Evolutionary conservation across 257 asterid genomes (phyloP).

Genomic region (Gentiana macrophylla): DNA sequence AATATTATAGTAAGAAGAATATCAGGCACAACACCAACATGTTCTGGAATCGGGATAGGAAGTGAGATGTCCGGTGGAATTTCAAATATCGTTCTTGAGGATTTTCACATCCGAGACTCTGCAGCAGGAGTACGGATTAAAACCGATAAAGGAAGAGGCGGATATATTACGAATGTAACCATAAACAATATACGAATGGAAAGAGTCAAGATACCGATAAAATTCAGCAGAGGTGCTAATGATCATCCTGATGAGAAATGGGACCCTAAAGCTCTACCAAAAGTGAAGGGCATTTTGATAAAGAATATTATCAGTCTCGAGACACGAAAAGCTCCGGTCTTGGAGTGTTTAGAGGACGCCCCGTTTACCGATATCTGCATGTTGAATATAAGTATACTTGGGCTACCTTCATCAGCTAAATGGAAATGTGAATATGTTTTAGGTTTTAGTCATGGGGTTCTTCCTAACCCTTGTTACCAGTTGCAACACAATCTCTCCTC

Average conservation of each 20-base stretch:
- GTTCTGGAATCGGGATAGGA: slow-evolving; percentile 92
- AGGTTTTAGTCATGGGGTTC: slow-evolving; percentile 53
- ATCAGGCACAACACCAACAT: slow-evolving; percentile 95
- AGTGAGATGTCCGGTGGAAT: slow-evolving; percentile 98
- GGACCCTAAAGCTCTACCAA: slow-evolving; percentile 71
- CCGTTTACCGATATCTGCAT: slow-evolving; percentile 64
- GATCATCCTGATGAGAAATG: slow-evolving; percentile 83
- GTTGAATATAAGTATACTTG: slow-evolving; percentile 57
- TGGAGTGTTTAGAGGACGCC: slow-evolving; percentile 67
- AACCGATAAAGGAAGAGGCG: slow-evolving; percentile 87
- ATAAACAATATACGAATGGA: slow-evolving; percentile 60
- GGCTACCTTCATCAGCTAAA: slow-evolving; percentile 28
- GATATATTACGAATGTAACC: slow-evolving; percentile 59
- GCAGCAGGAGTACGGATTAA: slow-evolving; percentile 84
- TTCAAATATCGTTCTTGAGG: slow-evolving; percentile 54
- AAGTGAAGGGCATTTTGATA: slow-evolving; percentile 51
- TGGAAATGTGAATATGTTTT: slow-evolving; percentile 76
- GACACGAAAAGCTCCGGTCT: slow-evolving; percentile 48
- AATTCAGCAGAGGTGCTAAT: slow-evolving; percentile 84
- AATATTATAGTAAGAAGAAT: slow-evolving; percentile 67
- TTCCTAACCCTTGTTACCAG: slow-evolving; percentile 67
- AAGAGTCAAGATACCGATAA: slow-evolving; percentile 70
- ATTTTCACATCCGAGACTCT: slow-evolving; percentile 58
- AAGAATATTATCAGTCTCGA: slow-evolving; percentile 51
- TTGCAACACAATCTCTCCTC: slow-evolving; percentile 44